phyloP scores from a whole-genome alignment of 2,329 filamentous ascomycete genomes.

The Aureobasidium sp. region DNA sequence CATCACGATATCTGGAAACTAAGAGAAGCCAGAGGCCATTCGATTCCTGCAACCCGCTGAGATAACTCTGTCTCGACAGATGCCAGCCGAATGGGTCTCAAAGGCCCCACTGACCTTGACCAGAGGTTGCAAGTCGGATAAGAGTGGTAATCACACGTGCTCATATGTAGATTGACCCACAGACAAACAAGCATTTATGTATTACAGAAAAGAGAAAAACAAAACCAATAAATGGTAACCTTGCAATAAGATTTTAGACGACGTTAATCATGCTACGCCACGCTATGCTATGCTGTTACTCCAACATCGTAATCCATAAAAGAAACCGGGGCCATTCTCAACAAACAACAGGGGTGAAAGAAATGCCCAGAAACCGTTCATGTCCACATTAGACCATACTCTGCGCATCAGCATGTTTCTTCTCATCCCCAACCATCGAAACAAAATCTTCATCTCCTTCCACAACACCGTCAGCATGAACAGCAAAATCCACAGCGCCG shows the following conservation, averaged over 20 bases:
- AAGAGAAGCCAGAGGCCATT: not conserved
- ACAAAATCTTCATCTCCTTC: not conserved
- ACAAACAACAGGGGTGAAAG: too few relatives aligned
- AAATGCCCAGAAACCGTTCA: too few relatives aligned
- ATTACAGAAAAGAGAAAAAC: too few relatives aligned
- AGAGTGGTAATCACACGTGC: not conserved
- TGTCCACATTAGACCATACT: conserved; percentile 9
- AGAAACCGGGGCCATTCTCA: too few relatives aligned
- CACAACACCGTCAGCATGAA: not conserved
- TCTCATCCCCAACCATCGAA: not conserved
- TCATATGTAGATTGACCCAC: not conserved
- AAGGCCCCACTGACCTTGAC: too few relatives aligned
- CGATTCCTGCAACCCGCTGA: not conserved
- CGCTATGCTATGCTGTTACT: too few relatives aligned
- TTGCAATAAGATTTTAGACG: too few relatives aligned
- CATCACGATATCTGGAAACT: not conserved
- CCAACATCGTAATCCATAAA: too few relatives aligned
- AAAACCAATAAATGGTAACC: too few relatives aligned
- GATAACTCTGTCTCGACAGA: not conserved
- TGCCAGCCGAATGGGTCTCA: too few relatives aligned
- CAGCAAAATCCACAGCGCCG: conserved; percentile 5
- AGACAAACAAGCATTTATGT: not conserved
- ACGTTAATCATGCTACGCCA: not conserved
- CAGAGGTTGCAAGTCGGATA: not conserved
- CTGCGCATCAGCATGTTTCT: not conserved